Evolutionary conservation across 768 basidiomycete genomes (phyloP).

Genomic region (Lactarius quietus): DNA sequence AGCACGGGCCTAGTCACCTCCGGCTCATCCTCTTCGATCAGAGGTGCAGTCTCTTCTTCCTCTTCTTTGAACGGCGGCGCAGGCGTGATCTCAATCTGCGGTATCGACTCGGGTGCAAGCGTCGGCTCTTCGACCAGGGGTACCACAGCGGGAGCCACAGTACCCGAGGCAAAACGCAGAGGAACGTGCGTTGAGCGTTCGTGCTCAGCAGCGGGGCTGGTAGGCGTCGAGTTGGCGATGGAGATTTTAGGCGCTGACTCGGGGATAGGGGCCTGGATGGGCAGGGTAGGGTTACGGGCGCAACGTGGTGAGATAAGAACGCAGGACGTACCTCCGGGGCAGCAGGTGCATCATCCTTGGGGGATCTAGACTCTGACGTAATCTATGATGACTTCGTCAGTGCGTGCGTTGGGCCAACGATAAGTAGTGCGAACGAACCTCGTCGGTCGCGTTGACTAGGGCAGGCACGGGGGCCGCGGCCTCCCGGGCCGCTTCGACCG

Average conservation of each 20-base stretch:
- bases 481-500: constrained; percentile 7
- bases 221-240: neutral
- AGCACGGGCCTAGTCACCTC: neutral
- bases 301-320: neutral
- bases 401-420: neutral
- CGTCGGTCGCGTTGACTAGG: constrained; percentile 4
- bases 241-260: neutral
- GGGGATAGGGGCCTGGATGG: neutral
- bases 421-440: constrained; percentile 2
- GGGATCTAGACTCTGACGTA: neutral
- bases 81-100: neutral
- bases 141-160: neutral
- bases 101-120: too few relatives aligned
- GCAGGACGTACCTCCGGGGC: neutral
- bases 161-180: neutral
- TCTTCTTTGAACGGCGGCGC: neutral
- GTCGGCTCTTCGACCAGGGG: neutral
- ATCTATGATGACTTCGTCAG: neutral
- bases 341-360: neutral
- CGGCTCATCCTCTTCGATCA: neutral
- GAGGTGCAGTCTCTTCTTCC: too few relatives aligned
- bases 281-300: neutral
- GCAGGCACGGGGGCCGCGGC: constrained; percentile 7
- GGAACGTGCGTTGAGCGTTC: constrained; percentile 22
- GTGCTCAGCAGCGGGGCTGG: too few relatives aligned